Conservation (phyloP, 106 monocot species). For the Dioscorea alata region DNA sequence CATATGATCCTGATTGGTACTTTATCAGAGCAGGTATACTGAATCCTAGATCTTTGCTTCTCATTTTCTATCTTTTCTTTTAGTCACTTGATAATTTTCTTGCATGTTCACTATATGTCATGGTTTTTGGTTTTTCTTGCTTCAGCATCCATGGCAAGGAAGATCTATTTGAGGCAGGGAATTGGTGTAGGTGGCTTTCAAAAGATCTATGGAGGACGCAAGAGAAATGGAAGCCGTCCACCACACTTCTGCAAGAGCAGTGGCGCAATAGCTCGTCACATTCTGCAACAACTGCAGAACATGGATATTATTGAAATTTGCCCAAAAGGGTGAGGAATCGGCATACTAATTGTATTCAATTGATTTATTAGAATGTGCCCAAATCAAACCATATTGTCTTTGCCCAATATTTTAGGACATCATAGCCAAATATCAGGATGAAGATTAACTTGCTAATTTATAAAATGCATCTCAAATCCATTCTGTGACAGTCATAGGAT, state of each 20-base stretch:
- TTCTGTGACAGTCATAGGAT: too few relatives aligned
- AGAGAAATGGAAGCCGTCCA: conserved; percentile 49
- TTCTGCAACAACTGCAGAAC: conserved; percentile 49
- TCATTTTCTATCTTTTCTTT: neutral
- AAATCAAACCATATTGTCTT: too few relatives aligned
- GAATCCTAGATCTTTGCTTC: neutral
- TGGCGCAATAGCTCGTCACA: conserved; percentile 56
- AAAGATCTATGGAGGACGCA: conserved; percentile 40
- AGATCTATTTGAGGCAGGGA: conserved; percentile 38
- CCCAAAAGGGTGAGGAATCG: conserved; percentile 34
- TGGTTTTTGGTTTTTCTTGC: neutral
- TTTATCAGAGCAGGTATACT: conserved; percentile 45
- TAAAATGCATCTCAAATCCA: too few relatives aligned
- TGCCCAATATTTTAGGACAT: too few relatives aligned
- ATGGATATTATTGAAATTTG: conserved; percentile 52
- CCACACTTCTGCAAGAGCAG: conserved; percentile 84
- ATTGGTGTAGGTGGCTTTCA: conserved; percentile 40
- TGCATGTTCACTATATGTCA: neutral
- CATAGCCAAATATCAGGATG: too few relatives aligned
- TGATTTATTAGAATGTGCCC: too few relatives aligned
- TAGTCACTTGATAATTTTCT: neutral
- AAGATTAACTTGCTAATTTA: too few relatives aligned
- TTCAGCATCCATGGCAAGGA: conserved; percentile 42
- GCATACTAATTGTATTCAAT: neutral
- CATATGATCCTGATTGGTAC: conserved; percentile 48